These are phyloP conservation scores for Trichosporon asahii DNA, from an alignment of 1,284 basidiomycete species.

Conservation along the genomic window DNA sequence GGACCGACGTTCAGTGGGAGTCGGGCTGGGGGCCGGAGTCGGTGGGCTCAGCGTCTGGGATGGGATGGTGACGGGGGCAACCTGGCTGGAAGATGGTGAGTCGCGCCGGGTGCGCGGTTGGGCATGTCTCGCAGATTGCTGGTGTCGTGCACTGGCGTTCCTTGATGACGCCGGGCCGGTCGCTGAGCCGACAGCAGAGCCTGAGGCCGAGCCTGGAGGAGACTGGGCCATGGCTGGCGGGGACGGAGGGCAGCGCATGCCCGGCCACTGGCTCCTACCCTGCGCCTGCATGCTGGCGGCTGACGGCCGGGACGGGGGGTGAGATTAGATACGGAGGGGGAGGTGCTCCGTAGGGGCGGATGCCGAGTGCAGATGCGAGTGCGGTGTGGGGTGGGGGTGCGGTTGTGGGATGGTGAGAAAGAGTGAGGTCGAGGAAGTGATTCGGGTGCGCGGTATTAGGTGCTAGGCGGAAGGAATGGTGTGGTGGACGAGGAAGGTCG, in stretches of 20 bases:
- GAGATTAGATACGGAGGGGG: not conserved
- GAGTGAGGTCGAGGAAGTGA: not conserved
- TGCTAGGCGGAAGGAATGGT: not conserved
- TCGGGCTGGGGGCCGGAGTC: conserved; percentile 24
- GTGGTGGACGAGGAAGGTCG: not conserved
- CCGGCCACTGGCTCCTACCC: conserved; percentile 10
- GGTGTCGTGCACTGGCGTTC: not conserved
- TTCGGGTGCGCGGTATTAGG: not conserved
- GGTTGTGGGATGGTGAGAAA: not conserved
- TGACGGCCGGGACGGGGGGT: not conserved
- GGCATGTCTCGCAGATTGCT: not conserved
- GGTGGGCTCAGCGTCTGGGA: conserved; percentile 25
- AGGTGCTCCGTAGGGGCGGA: conserved; percentile 1
- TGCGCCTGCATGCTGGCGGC: conserved; percentile 5
- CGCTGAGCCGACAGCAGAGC: not conserved
- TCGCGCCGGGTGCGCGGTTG: not conserved
- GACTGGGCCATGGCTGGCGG: conserved; percentile 12
- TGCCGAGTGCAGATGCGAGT: not conserved
- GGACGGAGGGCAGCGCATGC: conserved; percentile 12
- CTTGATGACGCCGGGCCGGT: not conserved
- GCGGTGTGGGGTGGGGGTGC: not conserved
- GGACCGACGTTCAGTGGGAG: conserved; percentile 22
- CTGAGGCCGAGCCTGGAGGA: not conserved
- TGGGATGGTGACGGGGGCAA: conserved; percentile 24
- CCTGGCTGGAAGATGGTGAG: conserved; percentile 1